Base-by-base conservation (phyloP, 2,329 filamentous ascomycete genomes). In the Trichocomaceae sp. region DNA sequence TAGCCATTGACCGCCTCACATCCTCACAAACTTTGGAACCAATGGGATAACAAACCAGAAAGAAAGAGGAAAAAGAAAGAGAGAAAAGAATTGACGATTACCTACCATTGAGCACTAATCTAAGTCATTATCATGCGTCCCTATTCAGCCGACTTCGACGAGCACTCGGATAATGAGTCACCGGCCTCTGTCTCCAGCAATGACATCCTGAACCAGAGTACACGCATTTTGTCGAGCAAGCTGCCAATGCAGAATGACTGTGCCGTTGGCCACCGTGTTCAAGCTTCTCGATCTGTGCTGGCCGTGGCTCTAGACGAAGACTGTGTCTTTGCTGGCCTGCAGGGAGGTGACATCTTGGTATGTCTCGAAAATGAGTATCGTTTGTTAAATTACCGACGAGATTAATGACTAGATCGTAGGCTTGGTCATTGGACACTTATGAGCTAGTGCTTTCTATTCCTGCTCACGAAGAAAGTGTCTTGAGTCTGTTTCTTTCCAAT, bases 371-470 rank as follows among this genome's bases (percentile, higher is more conserved):
- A 17, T 42, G 1, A 51, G n/a, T n/a, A 19, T 41, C 17, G 17
- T 20, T 17, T 5, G 17, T 22, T 17, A 17, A 13, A 26, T 23
- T 23, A 17, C 23, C 19, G 26, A 31, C 17, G 10, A 15, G 1
- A 33, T 15, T 29, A 31, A 15, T 31, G 26, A 31, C 17, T 3
- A 15, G 1, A 33, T 15, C 23, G 29, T 29, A 80, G 77, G 79
- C 91, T 45, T 99, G 90, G 87, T 90, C 87, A 3, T 80, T 99
- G 45, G 85, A 86, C 61, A 95, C 89, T 7, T 99, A 91, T 68
- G 86, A 95, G 70, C 84, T 87, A 50, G 82, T 88, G 26, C 79
- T 82, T 42, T 85, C 85, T 26, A 83, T 97, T 19, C 87, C 93
- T 68, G 93, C 90, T 5, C 93, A 99, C 74, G 87, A 89, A 67